Base-by-base conservation (phyloP, 1,284 basidiomycete species). In the Trichosporon coremiiforme region DNA sequence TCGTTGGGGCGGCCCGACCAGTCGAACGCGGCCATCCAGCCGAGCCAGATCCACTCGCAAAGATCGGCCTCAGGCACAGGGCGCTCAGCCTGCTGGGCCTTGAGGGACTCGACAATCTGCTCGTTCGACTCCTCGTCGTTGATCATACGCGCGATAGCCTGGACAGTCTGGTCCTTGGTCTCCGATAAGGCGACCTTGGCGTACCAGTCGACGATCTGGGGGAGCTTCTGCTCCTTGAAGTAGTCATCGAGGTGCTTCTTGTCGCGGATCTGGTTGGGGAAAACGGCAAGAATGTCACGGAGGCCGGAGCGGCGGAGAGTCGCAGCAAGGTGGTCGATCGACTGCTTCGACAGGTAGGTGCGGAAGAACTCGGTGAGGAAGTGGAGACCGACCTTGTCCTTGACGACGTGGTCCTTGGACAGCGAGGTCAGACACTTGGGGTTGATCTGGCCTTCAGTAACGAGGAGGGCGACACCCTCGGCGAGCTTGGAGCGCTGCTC, bases 341-440 rank as follows among this genome's bases (percentile, higher is more conserved):
- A 87, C 81, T 92, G 91, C 76, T 91, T 89, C 53, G 86, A 79
- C 67, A 96, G 87, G 69, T 71, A 71, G 63, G 67, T 62, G 65
- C 89, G 89, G 86, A 95, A 91, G 81, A 96, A 88, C 73, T 87
- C 84, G 50, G 91, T 92, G 77, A 98, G 82, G 73, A 95, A 90
- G 76, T 85, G 87, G 75, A 95, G 85, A 45, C 92, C 89, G 68
- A 93, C 87, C 78, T 92, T 90, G 76, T 98, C 95, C 86, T 98
- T 98, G 79, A 95, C 88, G 72, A 98, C 88, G 82, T 97, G 94
- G 76, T 98, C 95, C 84, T 94, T 96, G 75, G 91, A 90, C 77
- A 98, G 86, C 82, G 88, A 90, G 78, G 88, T 87, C 67, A 98
- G 86, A 80, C 92, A 92, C 76, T 88, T 86, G 17, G 92, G 88